Conservation (phyloP, 140 eudicot genomes). For the Flaveria floridana region DNA sequence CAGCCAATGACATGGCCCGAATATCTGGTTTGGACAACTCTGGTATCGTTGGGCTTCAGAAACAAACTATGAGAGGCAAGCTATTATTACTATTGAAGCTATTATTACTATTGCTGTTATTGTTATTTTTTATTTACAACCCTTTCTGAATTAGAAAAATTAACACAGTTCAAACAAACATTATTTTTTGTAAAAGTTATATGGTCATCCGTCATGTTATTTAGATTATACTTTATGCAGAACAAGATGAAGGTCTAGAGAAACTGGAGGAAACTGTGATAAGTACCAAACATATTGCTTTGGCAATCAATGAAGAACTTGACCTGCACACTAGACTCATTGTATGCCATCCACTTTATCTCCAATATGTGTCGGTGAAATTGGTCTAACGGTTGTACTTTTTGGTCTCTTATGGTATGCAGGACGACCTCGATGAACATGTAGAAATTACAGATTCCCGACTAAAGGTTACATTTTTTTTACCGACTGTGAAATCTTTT, state of each 20-base stretch:
- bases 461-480: slow-evolving; percentile 43
- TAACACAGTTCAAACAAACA: background rate
- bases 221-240: slow-evolving; percentile 38
- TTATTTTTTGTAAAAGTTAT: background rate
- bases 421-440: slow-evolving; percentile 65
- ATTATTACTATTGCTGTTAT: too few relatives aligned
- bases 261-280: slow-evolving; percentile 80
- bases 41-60: slow-evolving; percentile 79
- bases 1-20: slow-evolving; percentile 85
- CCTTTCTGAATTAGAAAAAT: background rate
- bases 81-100: background rate
- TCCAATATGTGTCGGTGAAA: slow-evolving; percentile 7
- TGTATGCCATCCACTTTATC: slow-evolving; percentile 40
- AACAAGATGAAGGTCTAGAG: slow-evolving; percentile 95
- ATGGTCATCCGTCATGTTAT: background rate
- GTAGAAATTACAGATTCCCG: slow-evolving; percentile 65
- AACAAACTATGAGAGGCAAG: slow-evolving; percentile 86
- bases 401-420: slow-evolving; percentile 19
- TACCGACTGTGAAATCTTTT: background rate
- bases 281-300: slow-evolving; percentile 90
- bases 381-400: slow-evolving; percentile 9
- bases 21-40: slow-evolving; percentile 63
- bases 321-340: slow-evolving; percentile 81
- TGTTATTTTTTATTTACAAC: background rate
- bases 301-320: slow-evolving; percentile 95